A percentile compares a stretch with the other conserved stretches of the same genome.
These are phyloP conservation scores for Nannizziopsis barbatae DNA, from an alignment of 2,329 filamentous ascomycete genomes.

Conservation along the genomic window DNA sequence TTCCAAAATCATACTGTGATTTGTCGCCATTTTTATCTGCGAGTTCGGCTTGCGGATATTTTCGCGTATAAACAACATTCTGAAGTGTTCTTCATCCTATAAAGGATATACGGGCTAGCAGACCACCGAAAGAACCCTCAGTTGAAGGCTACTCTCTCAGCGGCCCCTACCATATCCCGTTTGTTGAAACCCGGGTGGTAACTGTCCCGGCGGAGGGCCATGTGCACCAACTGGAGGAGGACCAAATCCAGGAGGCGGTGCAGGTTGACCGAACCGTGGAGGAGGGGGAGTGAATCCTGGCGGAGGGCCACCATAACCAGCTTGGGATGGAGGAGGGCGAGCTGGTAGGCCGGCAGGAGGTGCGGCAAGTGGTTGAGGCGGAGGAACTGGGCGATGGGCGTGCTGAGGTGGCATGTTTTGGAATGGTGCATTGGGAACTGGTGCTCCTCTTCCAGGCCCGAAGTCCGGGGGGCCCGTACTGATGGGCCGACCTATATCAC, in stretches of 20 bases:
- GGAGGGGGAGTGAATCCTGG: slow-evolving; percentile 29
- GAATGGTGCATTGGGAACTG: slow-evolving; percentile 30
- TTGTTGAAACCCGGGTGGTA: slow-evolving; percentile 36
- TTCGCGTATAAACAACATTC: too few relatives aligned
- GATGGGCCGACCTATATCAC: slow-evolving; percentile 28
- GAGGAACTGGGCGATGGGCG: slow-evolving; percentile 30
- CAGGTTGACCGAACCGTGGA: slow-evolving; percentile 28
- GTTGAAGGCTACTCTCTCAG: slow-evolving; percentile 18
- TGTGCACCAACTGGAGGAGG: slow-evolving; percentile 21
- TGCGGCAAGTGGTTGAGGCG: slow-evolving; percentile 40
- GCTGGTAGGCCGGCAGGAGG: slow-evolving; percentile 49
- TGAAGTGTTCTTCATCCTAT: too few relatives aligned
- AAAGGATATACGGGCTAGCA: too few relatives aligned
- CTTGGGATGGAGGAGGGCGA: slow-evolving; percentile 57
- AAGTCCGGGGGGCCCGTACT: slow-evolving; percentile 24
- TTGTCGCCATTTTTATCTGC: too few relatives aligned
- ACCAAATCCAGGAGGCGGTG: slow-evolving; percentile 39
- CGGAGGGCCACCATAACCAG: slow-evolving; percentile 55
- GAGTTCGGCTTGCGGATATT: too few relatives aligned
- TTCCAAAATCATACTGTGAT: not conserved
- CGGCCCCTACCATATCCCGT: slow-evolving; percentile 29
- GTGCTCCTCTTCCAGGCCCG: slow-evolving; percentile 30
- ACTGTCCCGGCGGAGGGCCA: slow-evolving; percentile 22
- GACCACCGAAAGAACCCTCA: too few relatives aligned
- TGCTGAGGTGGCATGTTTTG: slow-evolving; percentile 34